Conservation (phyloP, 441 rosid species). For the Gossypium gossypioides region DNA sequence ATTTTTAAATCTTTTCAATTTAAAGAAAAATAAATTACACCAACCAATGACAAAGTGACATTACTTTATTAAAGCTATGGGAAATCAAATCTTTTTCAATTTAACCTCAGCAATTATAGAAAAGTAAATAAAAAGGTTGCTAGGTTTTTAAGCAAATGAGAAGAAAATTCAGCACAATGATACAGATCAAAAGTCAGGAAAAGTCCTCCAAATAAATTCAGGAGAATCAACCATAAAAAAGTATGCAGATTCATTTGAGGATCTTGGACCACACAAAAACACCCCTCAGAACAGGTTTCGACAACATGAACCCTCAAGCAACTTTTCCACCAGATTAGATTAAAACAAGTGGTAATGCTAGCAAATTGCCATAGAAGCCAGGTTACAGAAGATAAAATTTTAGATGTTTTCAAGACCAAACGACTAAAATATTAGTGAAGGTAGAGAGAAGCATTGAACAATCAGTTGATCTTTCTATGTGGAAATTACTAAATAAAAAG, state of each 20-base stretch:
- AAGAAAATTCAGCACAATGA: background rate
- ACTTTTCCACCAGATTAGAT: constrained; percentile 1
- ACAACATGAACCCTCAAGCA: background rate
- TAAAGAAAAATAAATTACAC: background rate
- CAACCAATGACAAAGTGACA: background rate
- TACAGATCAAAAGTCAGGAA: background rate
- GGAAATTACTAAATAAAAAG: background rate
- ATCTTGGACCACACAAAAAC: background rate
- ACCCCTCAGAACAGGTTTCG: background rate
- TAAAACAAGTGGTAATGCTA: background rate
- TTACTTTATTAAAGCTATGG: background rate
- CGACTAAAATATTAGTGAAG: background rate
- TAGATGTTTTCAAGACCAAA: background rate
- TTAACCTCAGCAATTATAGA: background rate
- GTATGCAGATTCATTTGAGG: background rate
- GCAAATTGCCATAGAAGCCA: background rate
- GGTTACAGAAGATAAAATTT: background rate
- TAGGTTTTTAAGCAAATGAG: background rate
- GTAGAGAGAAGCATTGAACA: background rate
- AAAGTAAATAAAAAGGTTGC: background rate
- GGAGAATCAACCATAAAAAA: background rate
- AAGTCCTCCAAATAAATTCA: background rate
- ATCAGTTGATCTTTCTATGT: background rate
- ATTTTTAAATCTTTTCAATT: background rate
- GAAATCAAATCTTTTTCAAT: background rate